Conservation (phyloP, 2,329 filamentous ascomycete genomes). For the Claviceps lovelessii region DNA sequence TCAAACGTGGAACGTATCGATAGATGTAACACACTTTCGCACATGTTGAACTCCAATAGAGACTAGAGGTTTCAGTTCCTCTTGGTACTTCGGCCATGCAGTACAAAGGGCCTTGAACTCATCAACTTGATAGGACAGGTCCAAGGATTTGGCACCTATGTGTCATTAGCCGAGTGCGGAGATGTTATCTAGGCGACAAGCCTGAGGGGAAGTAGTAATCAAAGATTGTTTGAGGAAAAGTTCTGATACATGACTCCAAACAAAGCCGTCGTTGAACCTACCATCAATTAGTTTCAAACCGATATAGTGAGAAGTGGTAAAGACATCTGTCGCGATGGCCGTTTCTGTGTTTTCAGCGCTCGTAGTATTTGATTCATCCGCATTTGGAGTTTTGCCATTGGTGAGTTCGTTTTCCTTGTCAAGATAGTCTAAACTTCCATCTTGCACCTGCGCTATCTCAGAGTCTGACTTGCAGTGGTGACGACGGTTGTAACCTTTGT, state of each 20-base stretch:
- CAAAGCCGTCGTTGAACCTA: slow-evolving; percentile 27
- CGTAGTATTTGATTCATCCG: slow-evolving; percentile 15
- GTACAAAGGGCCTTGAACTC: slow-evolving; percentile 77
- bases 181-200: neutral
- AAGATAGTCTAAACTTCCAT: slow-evolving; percentile 35
- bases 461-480: slow-evolving; percentile 50
- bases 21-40: slow-evolving; percentile 52
- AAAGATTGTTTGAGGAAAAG: neutral
- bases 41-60: slow-evolving; percentile 71
- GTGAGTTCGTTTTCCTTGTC: slow-evolving; percentile 29
- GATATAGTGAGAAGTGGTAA: slow-evolving; percentile 89
- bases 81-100: slow-evolving; percentile 60
- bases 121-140: slow-evolving; percentile 67
- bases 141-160: slow-evolving; percentile 52
- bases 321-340: slow-evolving; percentile 35
- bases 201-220: neutral
- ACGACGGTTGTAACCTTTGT: slow-evolving; percentile 76
- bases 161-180: neutral
- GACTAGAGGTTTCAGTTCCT: slow-evolving; percentile 44
- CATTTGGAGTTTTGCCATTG: neutral
- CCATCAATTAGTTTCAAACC: slow-evolving; percentile 67
- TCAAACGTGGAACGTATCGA: slow-evolving; percentile 1
- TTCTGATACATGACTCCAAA: neutral
- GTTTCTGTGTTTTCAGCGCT: slow-evolving; percentile 30
- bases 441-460: slow-evolving; percentile 38